These are phyloP conservation scores for Sugiyamaella novakii DNA, from an alignment of 1,139 yeast genomes.

Conservation along the genomic window DNA sequence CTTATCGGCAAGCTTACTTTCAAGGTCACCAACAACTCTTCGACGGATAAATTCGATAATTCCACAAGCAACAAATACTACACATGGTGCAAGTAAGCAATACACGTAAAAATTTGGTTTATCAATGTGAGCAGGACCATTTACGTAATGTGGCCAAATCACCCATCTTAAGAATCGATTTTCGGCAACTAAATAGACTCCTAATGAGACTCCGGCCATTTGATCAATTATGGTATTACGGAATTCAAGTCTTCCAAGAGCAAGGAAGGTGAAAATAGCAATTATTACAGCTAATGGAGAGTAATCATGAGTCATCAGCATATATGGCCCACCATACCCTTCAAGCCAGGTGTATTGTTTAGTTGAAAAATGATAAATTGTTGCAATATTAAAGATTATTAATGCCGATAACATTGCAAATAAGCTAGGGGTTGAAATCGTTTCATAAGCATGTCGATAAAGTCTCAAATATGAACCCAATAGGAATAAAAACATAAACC, in stretches of 20 bases:
- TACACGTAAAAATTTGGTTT: slow-evolving; percentile 3
- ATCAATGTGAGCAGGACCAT: not conserved
- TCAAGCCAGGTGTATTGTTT: slow-evolving; percentile 11
- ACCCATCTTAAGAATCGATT: slow-evolving; percentile 6
- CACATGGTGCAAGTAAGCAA: slow-evolving; percentile 9
- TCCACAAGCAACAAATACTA: slow-evolving; percentile 4
- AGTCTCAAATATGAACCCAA: slow-evolving; percentile 15
- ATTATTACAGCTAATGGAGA: slow-evolving; percentile 14
- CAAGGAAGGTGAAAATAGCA: slow-evolving; percentile 5
- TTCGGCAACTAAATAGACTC: slow-evolving; percentile 17
- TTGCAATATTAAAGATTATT: slow-evolving; percentile 10
- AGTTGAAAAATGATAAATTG: slow-evolving; percentile 9
- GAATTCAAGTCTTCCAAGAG: slow-evolving; percentile 7
- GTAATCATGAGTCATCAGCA: slow-evolving; percentile 14
- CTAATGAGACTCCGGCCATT: slow-evolving; percentile 12
- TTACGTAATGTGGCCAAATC: slow-evolving; percentile 13
- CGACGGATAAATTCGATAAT: slow-evolving; percentile 2
- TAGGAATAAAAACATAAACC: slow-evolving; percentile 15
- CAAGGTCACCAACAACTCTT: slow-evolving; percentile 3
- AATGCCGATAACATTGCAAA: not conserved
- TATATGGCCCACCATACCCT: slow-evolving; percentile 7
- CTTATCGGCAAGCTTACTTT: not conserved
- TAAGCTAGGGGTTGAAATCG: slow-evolving; percentile 1
- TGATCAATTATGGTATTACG: slow-evolving; percentile 6
- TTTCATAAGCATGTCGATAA: slow-evolving; percentile 1